These are phyloP conservation scores for Pinus taeda DNA, from an alignment of 75 land plant species.

Conservation along the genomic window DNA sequence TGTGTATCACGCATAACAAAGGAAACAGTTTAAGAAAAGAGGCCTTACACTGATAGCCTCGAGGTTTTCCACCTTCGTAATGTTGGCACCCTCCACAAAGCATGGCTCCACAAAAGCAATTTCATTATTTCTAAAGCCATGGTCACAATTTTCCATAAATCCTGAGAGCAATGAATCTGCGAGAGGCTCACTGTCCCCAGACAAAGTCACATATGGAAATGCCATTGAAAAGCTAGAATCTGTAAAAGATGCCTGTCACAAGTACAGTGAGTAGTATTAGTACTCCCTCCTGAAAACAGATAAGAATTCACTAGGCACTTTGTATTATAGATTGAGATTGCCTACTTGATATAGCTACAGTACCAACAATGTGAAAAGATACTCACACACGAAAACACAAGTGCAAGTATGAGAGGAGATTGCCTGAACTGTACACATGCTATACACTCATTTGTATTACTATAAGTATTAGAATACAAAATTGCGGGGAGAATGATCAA, in stretches of 20 bases:
- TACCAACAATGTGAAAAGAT: too few species aligned
- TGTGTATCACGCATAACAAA: background rate
- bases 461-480: too few species aligned
- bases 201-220: slow-evolving; percentile 59
- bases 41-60: slow-evolving; percentile 46
- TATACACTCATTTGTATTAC: too few species aligned
- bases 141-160: slow-evolving; percentile 37
- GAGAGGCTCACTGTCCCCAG: slow-evolving; percentile 38
- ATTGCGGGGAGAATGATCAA: too few species aligned
- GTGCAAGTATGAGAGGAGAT: too few species aligned
- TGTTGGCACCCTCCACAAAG: slow-evolving; percentile 34
- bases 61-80: slow-evolving; percentile 44
- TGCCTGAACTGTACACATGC: too few species aligned
- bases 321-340: too few species aligned
- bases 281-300: too few species aligned
- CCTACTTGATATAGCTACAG: too few species aligned
- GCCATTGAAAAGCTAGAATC: slow-evolving; percentile 66
- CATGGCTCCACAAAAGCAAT: slow-evolving; percentile 52
- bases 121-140: slow-evolving; percentile 21
- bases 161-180: slow-evolving; percentile 54
- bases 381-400: too few species aligned
- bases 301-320: too few species aligned
- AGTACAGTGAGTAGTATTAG: too few species aligned
- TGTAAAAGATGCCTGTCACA: slow-evolving; percentile 43
- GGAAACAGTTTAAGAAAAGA: background rate